Evolutionary conservation across 495 filamentous ascomycete species (phyloP), one percentile per base, ranked within the genome.

Genomic region (Cercophora sp.): DNA sequence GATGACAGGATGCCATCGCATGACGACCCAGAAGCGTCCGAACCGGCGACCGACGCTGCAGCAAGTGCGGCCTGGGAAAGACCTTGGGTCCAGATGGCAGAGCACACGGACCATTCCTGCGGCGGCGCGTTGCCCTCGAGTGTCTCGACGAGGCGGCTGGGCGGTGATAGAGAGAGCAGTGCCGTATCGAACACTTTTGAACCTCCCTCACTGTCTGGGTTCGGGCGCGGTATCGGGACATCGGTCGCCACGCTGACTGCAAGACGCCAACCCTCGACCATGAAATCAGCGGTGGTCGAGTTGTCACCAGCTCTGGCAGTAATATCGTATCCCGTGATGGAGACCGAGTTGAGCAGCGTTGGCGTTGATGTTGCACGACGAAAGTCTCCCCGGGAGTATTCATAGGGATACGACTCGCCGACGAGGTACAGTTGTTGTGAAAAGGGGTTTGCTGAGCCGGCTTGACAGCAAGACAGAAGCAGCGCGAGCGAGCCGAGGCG

Each of bases 101-200:
- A 43, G 40, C 40, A 43, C 6, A 43, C 16, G 8, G 18, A 43
- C 20, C 20, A 43, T 18, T n/a, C 11, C 5, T n/a, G 3, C 19
- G 23, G 18, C 2, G 1, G 13, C 13, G 29, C 8, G 29, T 32
- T 32, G 29, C 29, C 13, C 6, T 13, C 29, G 29, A 32, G 29
- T 3, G 23, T 22, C 6, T 9, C n/a, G 5, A 13, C 16, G 6
- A 10, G 13, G 6, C 22, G 3, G 4, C 8, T 3, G 20, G 16
- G 18, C 40, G 40, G 40, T 25, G 19, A 2, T 1, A 43, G 40
- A 4, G 10, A 25, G 19, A 43, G 19, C 10, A 22, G n/a, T 22
- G 40, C 40, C 20, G 40, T 22, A n/a, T 25, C 40, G n/a, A 43
- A 43, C 3, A 43, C 40, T 22, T 43, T 43, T 18, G 40, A 24